Percentiles rank a stretch among this genome's conserved stretches.
These are phyloP conservation scores for Leishmania turanica DNA, from an alignment of 208 protist genomes.

Conservation along the genomic window DNA sequence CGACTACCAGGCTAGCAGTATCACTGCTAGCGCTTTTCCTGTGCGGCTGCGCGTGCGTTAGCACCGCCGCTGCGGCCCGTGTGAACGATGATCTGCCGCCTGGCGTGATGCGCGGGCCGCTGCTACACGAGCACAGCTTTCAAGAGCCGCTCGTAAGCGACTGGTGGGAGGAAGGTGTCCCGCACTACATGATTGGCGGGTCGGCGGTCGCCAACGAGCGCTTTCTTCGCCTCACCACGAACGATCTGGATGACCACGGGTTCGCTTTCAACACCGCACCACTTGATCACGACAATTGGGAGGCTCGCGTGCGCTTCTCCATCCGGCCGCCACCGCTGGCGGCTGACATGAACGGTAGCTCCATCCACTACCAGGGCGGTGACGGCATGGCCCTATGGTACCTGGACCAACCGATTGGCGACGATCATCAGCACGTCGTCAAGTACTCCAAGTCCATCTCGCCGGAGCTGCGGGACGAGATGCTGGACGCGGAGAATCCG, in stretches of 20 bases:
- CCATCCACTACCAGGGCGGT: conserved; percentile 60
- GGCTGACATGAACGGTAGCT: conserved; percentile 21
- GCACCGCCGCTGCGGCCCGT: not conserved
- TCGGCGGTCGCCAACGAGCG: conserved; percentile 76
- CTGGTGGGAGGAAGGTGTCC: conserved; percentile 90
- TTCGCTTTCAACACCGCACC: conserved; percentile 85
- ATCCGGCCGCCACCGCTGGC: conserved; percentile 62
- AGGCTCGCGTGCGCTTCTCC: conserved; percentile 71
- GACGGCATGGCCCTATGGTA: conserved; percentile 90
- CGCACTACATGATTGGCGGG: conserved; percentile 87
- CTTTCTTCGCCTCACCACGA: conserved; percentile 78
- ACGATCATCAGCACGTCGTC: conserved; percentile 81
- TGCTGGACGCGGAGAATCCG: conserved; percentile 55
- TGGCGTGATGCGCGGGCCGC: conserved; percentile 59
- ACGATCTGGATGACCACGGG: conserved; percentile 70
- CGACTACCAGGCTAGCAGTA: not conserved
- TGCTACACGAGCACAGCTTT: conserved; percentile 82
- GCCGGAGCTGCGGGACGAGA: conserved; percentile 45
- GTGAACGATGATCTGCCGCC: conserved; percentile 41
- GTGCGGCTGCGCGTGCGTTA: not conserved
- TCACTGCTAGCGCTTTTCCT: conserved; percentile 8
- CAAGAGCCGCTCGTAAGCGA: conserved; percentile 72
- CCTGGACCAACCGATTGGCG: conserved; percentile 72
- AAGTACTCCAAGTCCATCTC: conserved; percentile 81
- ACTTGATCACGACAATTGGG: conserved; percentile 77